These are phyloP conservation scores for Phytopythium sindhum DNA, from an alignment of 352 stramenopile genomes.

Conservation along the genomic window DNA sequence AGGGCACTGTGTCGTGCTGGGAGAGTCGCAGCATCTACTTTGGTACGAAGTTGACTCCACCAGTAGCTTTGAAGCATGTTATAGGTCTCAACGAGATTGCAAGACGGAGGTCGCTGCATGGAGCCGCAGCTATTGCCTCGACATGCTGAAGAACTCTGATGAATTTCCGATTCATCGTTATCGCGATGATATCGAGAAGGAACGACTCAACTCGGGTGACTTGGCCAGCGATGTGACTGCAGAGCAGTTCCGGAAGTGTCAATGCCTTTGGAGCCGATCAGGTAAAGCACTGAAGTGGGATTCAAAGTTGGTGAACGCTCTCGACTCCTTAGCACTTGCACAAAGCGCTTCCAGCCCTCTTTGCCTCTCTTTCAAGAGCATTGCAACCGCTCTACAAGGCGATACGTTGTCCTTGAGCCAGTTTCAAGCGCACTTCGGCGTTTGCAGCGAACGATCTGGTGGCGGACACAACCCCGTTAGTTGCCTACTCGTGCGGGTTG, in stretches of 20 bases:
- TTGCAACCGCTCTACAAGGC: background rate
- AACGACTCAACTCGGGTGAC: background rate
- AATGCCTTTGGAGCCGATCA: background rate
- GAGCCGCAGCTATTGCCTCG: slow-evolving; percentile 42
- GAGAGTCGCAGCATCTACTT: slow-evolving; percentile 55
- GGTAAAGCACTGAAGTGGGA: background rate
- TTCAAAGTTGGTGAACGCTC: background rate
- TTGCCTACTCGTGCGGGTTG: background rate
- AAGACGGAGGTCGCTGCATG: slow-evolving; percentile 26
- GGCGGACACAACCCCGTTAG: background rate
- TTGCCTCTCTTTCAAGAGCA: background rate
- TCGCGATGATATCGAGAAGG: slow-evolving; percentile 6
- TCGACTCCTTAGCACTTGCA: background rate
- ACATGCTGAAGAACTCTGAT: slow-evolving; percentile 37
- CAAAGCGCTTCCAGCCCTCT: background rate
- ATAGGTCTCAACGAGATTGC: background rate
- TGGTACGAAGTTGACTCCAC: slow-evolving; percentile 56
- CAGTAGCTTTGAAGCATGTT: background rate
- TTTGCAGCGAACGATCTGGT: background rate
- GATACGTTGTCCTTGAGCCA: background rate
- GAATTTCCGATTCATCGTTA: slow-evolving; percentile 45
- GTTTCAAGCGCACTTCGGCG: background rate
- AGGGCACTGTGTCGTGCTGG: slow-evolving; percentile 57
- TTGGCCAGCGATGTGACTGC: background rate
- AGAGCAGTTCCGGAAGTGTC: background rate